Percentiles rank a stretch among this genome's conserved stretches.
These are phyloP conservation scores for Fusarium vanettenii DNA, from an alignment of 2,329 filamentous ascomycete genomes.

Conservation along the genomic window DNA sequence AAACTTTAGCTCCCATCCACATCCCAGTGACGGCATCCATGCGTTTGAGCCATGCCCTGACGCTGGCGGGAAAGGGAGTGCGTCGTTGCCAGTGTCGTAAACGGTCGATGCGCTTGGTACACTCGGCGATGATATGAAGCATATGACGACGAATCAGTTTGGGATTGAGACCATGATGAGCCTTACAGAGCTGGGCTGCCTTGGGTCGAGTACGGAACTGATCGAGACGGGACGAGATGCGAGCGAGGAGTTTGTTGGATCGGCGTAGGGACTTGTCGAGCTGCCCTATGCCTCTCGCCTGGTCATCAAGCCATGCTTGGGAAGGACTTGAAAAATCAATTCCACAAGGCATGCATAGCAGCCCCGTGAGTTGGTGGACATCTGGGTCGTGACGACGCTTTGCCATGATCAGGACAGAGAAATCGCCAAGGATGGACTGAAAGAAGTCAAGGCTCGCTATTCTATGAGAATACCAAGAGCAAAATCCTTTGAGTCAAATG, in stretches of 20 bases:
- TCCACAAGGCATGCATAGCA: slow-evolving; percentile 51
- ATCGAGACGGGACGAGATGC: slow-evolving; percentile 47
- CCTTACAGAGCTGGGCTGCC: slow-evolving; percentile 53
- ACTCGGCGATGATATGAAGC: slow-evolving; percentile 55
- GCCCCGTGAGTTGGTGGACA: slow-evolving; percentile 47
- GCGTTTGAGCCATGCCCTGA: slow-evolving; percentile 42
- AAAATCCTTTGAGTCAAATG: background rate
- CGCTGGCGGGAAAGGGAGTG: slow-evolving; percentile 7
- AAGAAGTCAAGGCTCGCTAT: slow-evolving; percentile 1
- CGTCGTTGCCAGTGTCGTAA: slow-evolving; percentile 42
- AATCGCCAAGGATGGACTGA: background rate
- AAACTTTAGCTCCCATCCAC: slow-evolving; percentile 53
- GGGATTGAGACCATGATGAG: slow-evolving; percentile 55
- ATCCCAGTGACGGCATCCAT: slow-evolving; percentile 46
- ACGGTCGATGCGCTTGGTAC: slow-evolving; percentile 47
- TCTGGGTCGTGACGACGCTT: background rate
- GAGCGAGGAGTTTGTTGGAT: slow-evolving; percentile 46
- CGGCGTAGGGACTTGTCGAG: slow-evolving; percentile 42
- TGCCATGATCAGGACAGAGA: slow-evolving; percentile 13
- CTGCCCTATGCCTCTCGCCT: slow-evolving; percentile 41
- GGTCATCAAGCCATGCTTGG: slow-evolving; percentile 50
- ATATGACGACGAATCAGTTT: slow-evolving; percentile 58
- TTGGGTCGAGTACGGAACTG: slow-evolving; percentile 37
- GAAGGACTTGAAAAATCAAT: slow-evolving; percentile 43
- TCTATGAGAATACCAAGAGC: slow-evolving; percentile 5